These are phyloP conservation scores for Teunomyces tritomae DNA, from an alignment of 805 yeast genomes.

Conservation along the genomic window DNA sequence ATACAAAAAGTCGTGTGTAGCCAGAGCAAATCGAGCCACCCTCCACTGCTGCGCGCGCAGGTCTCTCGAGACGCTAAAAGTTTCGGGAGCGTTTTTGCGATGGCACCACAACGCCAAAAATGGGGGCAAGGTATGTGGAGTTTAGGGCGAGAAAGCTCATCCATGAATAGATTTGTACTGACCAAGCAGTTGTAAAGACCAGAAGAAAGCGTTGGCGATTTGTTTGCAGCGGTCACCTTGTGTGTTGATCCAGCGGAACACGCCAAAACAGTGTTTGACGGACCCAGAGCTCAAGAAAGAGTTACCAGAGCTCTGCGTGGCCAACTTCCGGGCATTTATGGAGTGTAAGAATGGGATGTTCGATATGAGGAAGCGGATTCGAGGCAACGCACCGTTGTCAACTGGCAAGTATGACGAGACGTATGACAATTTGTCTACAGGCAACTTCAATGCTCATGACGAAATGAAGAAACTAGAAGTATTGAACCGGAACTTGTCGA, in stretches of 20 bases:
- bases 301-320: conserved; percentile 83
- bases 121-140: conserved; percentile 57
- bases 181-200: conserved; percentile 77
- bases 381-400: conserved; percentile 91
- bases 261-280: conserved; percentile 83
- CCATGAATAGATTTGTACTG: conserved; percentile 7
- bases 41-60: too few relatives aligned
- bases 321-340: conserved; percentile 79
- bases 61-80: background rate
- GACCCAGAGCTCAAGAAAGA: conserved; percentile 73
- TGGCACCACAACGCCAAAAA: conserved; percentile 13
- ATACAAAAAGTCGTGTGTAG: background rate
- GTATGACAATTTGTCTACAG: conserved; percentile 71
- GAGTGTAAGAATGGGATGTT: conserved; percentile 90
- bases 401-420: conserved; percentile 92
- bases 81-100: background rate
- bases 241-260: conserved; percentile 83
- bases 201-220: conserved; percentile 90
- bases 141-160: background rate
- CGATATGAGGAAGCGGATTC: conserved; percentile 86
- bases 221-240: conserved; percentile 97
- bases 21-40: background rate
- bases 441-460: conserved; percentile 77
- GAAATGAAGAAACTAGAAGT: conserved; percentile 72
- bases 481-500: conserved; percentile 50